Conservation (phyloP, 768 basidiomycete genomes). For the Boletus barrowsii region DNA sequence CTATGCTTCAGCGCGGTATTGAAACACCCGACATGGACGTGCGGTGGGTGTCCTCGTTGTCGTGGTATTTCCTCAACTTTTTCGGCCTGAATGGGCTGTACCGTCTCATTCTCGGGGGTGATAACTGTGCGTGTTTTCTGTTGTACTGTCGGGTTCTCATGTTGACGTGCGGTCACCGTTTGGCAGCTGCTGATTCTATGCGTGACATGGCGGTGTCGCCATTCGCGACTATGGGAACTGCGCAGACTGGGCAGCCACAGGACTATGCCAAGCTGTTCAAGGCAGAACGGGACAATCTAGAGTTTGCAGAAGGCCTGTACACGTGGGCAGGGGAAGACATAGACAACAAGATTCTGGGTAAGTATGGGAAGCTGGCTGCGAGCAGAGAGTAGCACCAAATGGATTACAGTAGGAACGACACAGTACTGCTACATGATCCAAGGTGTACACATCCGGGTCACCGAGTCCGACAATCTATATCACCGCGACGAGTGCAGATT, state of each 20-base stretch:
- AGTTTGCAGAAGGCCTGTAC: constrained; percentile 85
- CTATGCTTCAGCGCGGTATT: constrained; percentile 95
- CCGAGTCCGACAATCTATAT: constrained; percentile 16
- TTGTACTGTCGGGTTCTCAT: constrained; percentile 10
- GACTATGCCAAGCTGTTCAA: constrained; percentile 91
- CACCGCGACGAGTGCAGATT: constrained; percentile 17
- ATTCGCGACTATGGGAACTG: constrained; percentile 52
- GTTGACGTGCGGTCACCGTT: constrained; percentile 13
- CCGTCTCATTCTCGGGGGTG: constrained; percentile 85
- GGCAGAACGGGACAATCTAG: constrained; percentile 88
- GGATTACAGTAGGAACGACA: constrained; percentile 18
- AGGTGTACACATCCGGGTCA: constrained; percentile 21
- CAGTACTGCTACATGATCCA: constrained; percentile 25
- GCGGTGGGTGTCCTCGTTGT: constrained; percentile 96
- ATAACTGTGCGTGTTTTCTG: constrained; percentile 63
- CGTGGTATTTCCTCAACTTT: constrained; percentile 99
- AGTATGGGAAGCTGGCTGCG: constrained; percentile 62
- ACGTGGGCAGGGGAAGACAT: constrained; percentile 79
- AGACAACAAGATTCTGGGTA: constrained; percentile 72
- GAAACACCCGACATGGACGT: constrained; percentile 97
- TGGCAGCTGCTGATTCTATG: constrained; percentile 72
- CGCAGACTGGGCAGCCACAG: constrained; percentile 58
- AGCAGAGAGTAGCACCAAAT: constrained; percentile 19
- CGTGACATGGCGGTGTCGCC: constrained; percentile 71
- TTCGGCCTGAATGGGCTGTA: constrained; percentile 97